These are phyloP conservation scores for Linnemannia zychae DNA, from an alignment of 192 early-diverging fungal genomes.

Conservation along the genomic window DNA sequence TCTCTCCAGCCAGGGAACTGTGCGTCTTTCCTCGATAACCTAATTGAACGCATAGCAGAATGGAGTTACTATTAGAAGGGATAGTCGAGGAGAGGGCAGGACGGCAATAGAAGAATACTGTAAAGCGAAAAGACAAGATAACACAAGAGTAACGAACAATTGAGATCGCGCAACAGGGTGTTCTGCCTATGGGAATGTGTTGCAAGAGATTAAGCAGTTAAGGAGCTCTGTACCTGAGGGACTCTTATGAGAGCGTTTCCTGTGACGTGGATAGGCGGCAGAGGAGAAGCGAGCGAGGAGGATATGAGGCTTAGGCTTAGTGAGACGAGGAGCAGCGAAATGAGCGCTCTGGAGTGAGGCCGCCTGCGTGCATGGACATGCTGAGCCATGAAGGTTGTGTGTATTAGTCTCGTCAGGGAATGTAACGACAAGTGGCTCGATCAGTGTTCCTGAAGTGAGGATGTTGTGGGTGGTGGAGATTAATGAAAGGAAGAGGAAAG, in stretches of 20 bases:
- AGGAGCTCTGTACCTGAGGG: not conserved
- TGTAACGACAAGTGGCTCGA: too few relatives aligned
- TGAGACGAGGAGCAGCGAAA: not conserved
- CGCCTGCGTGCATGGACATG: not conserved
- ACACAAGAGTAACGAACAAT: not conserved
- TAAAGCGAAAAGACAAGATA: too few relatives aligned
- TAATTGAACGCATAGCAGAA: not conserved
- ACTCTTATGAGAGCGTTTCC: not conserved
- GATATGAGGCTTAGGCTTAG: constrained; percentile 1
- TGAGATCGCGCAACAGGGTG: too few relatives aligned
- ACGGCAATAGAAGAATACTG: too few relatives aligned
- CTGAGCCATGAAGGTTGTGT: not conserved
- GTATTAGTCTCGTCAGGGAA: too few relatives aligned
- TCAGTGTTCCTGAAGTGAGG: not conserved
- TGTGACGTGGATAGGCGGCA: not conserved
- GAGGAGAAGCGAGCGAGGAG: not conserved
- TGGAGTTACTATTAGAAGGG: not conserved
- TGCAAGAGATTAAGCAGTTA: too few relatives aligned
- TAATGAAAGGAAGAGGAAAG: not conserved
- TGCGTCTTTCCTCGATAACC: not conserved
- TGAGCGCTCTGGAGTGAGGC: not conserved
- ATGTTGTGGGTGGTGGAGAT: not conserved
- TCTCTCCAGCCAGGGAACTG: not conserved
- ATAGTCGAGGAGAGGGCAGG: not conserved
- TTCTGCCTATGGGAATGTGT: not conserved